Conservation (phyloP, 306 rosid species). For the Delonix regia region DNA sequence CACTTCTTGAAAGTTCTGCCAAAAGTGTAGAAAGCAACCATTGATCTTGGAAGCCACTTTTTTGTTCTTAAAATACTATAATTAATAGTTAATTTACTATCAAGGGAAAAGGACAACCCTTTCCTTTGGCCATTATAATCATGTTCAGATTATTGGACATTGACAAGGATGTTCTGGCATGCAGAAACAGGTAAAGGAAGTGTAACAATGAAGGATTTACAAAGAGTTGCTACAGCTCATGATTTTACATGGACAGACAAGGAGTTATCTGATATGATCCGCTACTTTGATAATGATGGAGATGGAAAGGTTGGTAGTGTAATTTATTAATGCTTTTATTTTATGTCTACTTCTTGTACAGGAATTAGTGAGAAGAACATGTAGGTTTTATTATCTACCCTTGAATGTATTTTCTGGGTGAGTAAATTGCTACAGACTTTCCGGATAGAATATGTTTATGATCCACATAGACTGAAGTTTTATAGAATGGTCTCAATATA, state of each 20-base stretch:
- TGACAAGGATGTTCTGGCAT: constrained; percentile 40
- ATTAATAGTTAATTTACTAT: not conserved
- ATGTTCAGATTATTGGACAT: constrained; percentile 7
- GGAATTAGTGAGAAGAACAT: not conserved
- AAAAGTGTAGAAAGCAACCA: not conserved
- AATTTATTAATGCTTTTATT: not conserved
- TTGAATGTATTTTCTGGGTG: not conserved
- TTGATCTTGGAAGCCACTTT: not conserved
- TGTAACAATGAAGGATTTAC: constrained; percentile 56
- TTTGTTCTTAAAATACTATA: not conserved
- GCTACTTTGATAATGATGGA: constrained; percentile 74
- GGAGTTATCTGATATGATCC: constrained; percentile 79
- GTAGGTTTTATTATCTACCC: not conserved
- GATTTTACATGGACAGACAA: constrained; percentile 79
- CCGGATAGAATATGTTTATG: not conserved
- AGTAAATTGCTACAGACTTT: not conserved
- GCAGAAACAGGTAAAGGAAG: constrained; percentile 76
- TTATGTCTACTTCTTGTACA: not conserved
- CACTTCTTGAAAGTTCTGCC: not conserved
- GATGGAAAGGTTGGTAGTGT: constrained; percentile 69
- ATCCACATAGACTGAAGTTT: not conserved
- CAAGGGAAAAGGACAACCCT: not conserved
- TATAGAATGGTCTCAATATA: not conserved
- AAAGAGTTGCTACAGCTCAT: constrained; percentile 71
- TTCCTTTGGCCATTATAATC: not conserved